Evolutionary conservation across 495 filamentous ascomycete species (phyloP).

Genomic region (Trichoderma parareesei): DNA sequence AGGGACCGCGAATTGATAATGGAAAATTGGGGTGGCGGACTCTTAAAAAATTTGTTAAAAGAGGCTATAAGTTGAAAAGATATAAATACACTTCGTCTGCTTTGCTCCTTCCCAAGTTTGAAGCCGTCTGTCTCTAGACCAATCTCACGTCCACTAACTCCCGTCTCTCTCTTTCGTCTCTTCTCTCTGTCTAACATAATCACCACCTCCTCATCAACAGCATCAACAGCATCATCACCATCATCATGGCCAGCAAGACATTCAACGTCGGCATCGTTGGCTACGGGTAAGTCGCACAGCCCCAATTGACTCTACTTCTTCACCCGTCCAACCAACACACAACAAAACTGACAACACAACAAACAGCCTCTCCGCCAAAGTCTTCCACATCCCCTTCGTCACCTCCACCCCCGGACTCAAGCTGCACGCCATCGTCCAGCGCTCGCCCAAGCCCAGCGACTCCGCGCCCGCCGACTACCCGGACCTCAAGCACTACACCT

Average conservation of each 20-base stretch:
- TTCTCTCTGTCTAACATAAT: not conserved
- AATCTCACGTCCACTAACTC: too few relatives aligned
- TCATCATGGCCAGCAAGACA: slow-evolving; percentile 23
- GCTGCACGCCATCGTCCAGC: slow-evolving; percentile 74
- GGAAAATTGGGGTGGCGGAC: too few relatives aligned
- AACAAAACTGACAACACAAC: not conserved
- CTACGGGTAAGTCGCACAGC: slow-evolving; percentile 38
- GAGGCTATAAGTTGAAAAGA: not conserved
- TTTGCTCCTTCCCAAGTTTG: not conserved
- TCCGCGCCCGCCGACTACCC: slow-evolving; percentile 65
- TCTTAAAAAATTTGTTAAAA: too few relatives aligned
- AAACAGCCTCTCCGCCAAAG: slow-evolving; percentile 68
- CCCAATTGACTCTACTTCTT: not conserved
- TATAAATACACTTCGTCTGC: not conserved
- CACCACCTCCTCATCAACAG: not conserved
- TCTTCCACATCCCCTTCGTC: slow-evolving; percentile 89
- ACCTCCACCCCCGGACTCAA: slow-evolving; percentile 52
- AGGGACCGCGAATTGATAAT: too few relatives aligned
- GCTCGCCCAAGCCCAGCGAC: slow-evolving; percentile 38
- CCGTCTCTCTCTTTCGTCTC: too few relatives aligned
- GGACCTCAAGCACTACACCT: slow-evolving; percentile 53
- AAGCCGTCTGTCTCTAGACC: too few relatives aligned
- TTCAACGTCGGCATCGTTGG: slow-evolving; percentile 48
- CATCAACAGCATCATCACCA: not conserved
- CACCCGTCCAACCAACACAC: not conserved